Evolutionary conservation across 345 rosid genomes (phyloP), one percentile per base, ranked within the genome.

Genomic region (Passiflora organensis): DNA sequence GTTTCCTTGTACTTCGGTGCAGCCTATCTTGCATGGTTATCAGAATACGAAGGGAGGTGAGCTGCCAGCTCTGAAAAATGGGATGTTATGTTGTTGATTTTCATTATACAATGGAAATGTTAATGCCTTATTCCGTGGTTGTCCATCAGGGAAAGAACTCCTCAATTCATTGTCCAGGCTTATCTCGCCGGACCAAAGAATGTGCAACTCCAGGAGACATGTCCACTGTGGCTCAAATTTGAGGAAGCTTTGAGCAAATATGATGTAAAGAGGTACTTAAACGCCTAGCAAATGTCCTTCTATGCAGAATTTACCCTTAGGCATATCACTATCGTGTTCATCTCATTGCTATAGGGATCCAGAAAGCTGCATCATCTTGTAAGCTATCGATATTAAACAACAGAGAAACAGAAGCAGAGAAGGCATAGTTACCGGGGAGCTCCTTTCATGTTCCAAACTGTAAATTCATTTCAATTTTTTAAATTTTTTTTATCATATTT

Each of bases 1-100:
- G 82, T 78, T 32, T 93, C 96, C 16, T 73, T 84, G 84, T 93
- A 89, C 78, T 89, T 86, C 6, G 94, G 95, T 23, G 91, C 89
- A 6, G 95, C 96, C 25, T 89, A 89, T 58, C 55, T 84, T 61
- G 78, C 86, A 36, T 89, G 88, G 86, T 64, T 93, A 76, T 80
- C 89, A 13, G 79, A 76, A 69, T 89, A 89, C 50, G 94, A 93
- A 73, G 91, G 95, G 67, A 69, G 84, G 99, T 89, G 77, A 2
- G 77, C 42, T 61, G 17, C 36, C 50, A 41, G 12, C 46, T 50
- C 18, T 2, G 19, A 42, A 41, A 15, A 19, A 36, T 55, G 36
- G 56, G 24, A 54, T 13, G 17, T 54, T 32, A 0, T 6, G 48
- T 48, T 19, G 18, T 46, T 36, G 24, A 0, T 39, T 1, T 21